phyloP scores from a whole-genome alignment of 345 rosid species.

The Eucalyptus curtisii region DNA sequence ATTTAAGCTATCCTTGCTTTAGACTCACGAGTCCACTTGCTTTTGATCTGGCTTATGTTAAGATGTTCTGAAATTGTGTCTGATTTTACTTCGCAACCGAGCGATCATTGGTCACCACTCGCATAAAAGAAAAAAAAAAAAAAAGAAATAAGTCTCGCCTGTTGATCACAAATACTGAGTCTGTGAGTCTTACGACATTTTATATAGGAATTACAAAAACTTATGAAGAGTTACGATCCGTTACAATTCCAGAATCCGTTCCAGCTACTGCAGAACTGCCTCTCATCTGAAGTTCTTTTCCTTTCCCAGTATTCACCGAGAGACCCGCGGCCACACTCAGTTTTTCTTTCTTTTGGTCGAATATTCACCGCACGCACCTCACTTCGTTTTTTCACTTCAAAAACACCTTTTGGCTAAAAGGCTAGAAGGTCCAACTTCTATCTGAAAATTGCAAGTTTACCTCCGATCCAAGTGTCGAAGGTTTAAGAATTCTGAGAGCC shows the following conservation, averaged over 20 bases:
- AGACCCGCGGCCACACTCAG: background rate
- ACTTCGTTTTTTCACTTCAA: background rate
- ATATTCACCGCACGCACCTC: background rate
- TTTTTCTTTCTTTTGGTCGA: background rate
- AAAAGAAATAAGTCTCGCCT: background rate
- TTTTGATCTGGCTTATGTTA: background rate
- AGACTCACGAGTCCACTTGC: background rate
- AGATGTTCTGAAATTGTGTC: background rate
- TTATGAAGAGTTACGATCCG: accelerated
- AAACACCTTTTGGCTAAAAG: background rate
- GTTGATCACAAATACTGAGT: background rate
- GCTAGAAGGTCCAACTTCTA: background rate
- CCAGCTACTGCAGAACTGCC: background rate
- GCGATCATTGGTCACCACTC: background rate
- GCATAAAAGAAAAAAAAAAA: background rate
- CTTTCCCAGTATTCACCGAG: background rate
- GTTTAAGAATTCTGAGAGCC: no score
- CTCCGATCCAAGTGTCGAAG: no score
- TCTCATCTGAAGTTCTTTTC: background rate
- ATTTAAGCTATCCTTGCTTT: background rate
- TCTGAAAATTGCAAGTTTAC: background rate
- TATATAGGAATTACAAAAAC: background rate
- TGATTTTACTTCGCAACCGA: background rate
- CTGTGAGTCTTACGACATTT: background rate
- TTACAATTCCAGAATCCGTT: background rate